Evolutionary conservation across 192 early-diverging fungal genomes (phyloP).

Genomic region (Phycomyces blakesleeanus): DNA sequence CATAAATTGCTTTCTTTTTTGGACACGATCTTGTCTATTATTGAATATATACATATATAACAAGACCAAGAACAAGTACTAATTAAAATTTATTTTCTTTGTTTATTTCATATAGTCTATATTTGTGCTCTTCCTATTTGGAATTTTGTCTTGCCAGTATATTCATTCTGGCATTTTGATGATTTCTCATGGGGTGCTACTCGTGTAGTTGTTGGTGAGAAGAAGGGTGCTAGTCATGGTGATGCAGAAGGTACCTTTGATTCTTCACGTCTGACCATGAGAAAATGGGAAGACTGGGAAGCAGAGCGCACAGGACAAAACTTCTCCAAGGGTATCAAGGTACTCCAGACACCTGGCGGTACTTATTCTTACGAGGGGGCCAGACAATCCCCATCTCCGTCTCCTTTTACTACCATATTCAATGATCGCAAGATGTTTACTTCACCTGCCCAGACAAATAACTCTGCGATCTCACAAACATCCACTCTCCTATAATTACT

Average conservation of each 20-base stretch:
- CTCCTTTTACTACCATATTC: constrained; percentile 2
- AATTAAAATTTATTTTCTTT: background rate
- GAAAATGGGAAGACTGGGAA: constrained; percentile 58
- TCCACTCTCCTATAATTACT: background rate
- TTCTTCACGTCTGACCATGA: constrained; percentile 45
- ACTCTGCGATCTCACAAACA: background rate
- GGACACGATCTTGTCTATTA: too few relatives aligned
- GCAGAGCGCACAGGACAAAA: constrained; percentile 40
- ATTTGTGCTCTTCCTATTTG: constrained; percentile 84
- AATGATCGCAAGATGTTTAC: constrained; percentile 15
- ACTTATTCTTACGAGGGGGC: background rate
- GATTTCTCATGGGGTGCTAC: constrained; percentile 88
- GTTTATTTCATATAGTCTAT: constrained; percentile 62
- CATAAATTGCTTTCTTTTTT: constrained; percentile 3
- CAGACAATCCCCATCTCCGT: background rate
- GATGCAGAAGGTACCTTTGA: constrained; percentile 75
- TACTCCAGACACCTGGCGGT: background rate
- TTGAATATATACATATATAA: too few relatives aligned
- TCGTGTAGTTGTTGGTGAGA: constrained; percentile 68
- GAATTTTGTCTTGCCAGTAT: constrained; percentile 90
- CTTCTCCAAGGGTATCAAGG: background rate
- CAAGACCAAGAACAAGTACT: background rate
- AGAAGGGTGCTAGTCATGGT: constrained; percentile 66
- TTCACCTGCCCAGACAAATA: background rate
- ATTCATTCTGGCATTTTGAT: constrained; percentile 94